phyloP scores from a whole-genome alignment of 441 rosid species.

The Theobroma grandiflorum region DNA sequence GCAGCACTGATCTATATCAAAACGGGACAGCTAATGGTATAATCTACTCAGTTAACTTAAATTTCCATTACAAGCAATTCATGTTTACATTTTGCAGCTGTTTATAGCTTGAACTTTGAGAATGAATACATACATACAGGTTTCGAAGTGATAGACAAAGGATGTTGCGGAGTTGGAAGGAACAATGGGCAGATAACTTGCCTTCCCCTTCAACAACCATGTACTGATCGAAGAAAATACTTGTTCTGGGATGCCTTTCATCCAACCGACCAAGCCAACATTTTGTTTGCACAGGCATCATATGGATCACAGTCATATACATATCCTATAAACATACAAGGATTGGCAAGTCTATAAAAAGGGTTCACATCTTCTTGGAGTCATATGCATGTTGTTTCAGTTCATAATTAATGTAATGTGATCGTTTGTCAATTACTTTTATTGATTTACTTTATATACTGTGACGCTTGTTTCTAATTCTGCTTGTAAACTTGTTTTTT shows the following conservation, averaged over 20 bases:
- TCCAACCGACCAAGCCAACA: conserved; percentile 81
- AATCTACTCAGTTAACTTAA: background rate
- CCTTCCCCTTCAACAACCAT: conserved; percentile 75
- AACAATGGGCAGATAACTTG: conserved; percentile 93
- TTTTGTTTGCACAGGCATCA: conserved; percentile 61
- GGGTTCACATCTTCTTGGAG: background rate
- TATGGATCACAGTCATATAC: conserved; percentile 55
- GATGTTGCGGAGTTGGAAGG: conserved; percentile 93
- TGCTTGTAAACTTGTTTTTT: too few relatives aligned
- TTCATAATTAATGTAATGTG: background rate
- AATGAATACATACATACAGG: conserved; percentile 39
- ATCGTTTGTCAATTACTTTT: background rate
- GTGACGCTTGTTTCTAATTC: too few relatives aligned
- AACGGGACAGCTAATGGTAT: conserved; percentile 61
- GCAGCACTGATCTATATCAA: conserved; percentile 56
- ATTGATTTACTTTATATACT: too few relatives aligned
- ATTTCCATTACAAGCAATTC: too few relatives aligned
- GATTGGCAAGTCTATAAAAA: conserved; percentile 54
- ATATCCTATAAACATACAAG: conserved; percentile 77
- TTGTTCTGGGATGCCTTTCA: conserved; percentile 94
- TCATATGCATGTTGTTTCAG: background rate
- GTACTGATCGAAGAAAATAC: conserved; percentile 68
- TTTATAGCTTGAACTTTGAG: background rate
- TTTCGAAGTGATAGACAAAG: conserved; percentile 79
- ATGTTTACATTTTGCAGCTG: background rate